These are phyloP conservation scores for Pythium pyrilobum DNA, from an alignment of 352 stramenopile genomes.

Conservation along the genomic window DNA sequence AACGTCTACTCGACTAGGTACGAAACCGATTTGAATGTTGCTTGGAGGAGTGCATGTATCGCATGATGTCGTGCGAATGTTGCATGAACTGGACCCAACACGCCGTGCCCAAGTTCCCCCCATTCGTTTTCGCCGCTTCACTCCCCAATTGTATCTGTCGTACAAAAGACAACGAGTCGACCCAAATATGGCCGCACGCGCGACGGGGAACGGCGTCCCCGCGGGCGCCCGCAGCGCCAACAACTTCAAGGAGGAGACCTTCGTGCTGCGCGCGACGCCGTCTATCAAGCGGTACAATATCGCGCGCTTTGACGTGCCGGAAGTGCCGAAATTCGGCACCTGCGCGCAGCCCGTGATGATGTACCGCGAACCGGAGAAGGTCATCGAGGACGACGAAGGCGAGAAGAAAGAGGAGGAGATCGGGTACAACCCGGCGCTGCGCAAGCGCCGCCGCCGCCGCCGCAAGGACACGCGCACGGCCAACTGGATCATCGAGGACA, in stretches of 20 bases:
- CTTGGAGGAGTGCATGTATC: too few species aligned
- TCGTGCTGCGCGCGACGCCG: conserved; percentile 74
- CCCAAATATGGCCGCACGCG: background rate
- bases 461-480: conserved; percentile 71
- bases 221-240: background rate
- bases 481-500: conserved; percentile 84
- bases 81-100: too few species aligned
- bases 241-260: conserved; percentile 43
- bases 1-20: too few species aligned
- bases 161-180: too few species aligned
- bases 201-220: background rate
- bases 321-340: conserved; percentile 48
- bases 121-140: too few species aligned
- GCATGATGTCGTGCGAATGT: too few species aligned
- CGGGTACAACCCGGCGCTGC: conserved; percentile 69
- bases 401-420: conserved; percentile 72
- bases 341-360: conserved; percentile 83
- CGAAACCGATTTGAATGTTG: too few species aligned
- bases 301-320: conserved; percentile 69
- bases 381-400: conserved; percentile 62
- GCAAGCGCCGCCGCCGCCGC: conserved; percentile 68
- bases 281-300: conserved; percentile 89
- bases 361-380: conserved; percentile 78
- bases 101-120: too few species aligned
- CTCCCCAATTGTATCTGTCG: too few species aligned